phyloP scores from a whole-genome alignment of 495 filamentous ascomycete genomes.

The Lasiosphaeriaceae sp. region DNA sequence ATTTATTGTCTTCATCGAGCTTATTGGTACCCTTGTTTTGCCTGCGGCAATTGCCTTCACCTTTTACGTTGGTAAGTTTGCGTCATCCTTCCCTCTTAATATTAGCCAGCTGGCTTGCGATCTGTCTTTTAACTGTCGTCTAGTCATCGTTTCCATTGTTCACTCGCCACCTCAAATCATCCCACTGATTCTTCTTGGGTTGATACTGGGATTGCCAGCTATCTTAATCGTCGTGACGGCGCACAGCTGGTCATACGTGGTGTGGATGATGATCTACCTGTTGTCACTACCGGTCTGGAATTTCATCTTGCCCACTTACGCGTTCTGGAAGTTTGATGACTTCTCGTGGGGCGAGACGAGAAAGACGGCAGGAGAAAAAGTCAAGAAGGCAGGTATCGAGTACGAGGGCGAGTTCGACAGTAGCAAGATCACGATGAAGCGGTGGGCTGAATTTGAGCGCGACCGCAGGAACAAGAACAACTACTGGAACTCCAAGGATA shows the following conservation, averaged over 20 bases:
- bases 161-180: constrained; percentile 82
- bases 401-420: constrained; percentile 96
- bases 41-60: constrained; percentile 97
- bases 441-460: constrained; percentile 93
- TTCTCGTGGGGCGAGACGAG: constrained; percentile 99
- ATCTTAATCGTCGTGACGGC: constrained; percentile 93
- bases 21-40: constrained; percentile 89
- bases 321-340: constrained; percentile 99
- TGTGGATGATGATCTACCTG: constrained; percentile 97
- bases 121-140: constrained; percentile 16
- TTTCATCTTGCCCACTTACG: constrained; percentile 88
- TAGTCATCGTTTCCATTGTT: constrained; percentile 84
- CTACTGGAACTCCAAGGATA: constrained; percentile 48
- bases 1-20: constrained; percentile 94
- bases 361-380: constrained; percentile 89
- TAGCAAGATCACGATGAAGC: constrained; percentile 96
- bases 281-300: constrained; percentile 96
- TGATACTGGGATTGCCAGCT: constrained; percentile 92
- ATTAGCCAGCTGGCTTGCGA: background rate
- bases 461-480: constrained; percentile 38
- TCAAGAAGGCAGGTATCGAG: constrained; percentile 70
- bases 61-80: constrained; percentile 79
- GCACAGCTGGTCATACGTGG: constrained; percentile 87
- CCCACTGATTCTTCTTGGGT: constrained; percentile 80
- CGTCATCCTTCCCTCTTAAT: background rate